Evolutionary conservation across 2,329 filamentous ascomycete species (phyloP).

Genomic region (Xylaria hypoxylon): DNA sequence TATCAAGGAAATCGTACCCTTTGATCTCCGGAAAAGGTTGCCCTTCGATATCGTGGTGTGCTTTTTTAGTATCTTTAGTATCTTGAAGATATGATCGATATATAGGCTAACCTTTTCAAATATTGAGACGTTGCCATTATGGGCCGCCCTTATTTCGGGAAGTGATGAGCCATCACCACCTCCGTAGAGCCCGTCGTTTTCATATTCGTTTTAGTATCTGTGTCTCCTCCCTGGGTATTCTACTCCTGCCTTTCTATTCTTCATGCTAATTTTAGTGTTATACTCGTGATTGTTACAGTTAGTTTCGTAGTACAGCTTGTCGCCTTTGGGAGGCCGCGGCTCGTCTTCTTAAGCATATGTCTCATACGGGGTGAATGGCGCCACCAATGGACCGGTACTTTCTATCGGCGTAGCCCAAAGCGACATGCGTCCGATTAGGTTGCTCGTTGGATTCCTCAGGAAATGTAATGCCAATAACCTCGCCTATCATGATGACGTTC

Average conservation of each 20-base stretch:
- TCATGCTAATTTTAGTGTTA: background rate
- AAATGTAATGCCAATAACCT: constrained; percentile 26
- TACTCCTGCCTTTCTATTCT: background rate
- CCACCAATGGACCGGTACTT: constrained; percentile 29
- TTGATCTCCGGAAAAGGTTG: background rate
- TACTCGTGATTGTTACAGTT: background rate
- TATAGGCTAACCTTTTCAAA: background rate
- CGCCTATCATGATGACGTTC: constrained; percentile 37
- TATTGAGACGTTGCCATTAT: background rate
- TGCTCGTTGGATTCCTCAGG: constrained; percentile 5
- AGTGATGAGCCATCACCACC: background rate
- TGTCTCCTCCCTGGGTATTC: background rate
- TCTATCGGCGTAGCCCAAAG: constrained; percentile 35
- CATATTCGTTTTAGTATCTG: background rate
- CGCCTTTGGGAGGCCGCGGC: background rate
- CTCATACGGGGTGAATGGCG: constrained; percentile 19
- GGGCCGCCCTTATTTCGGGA: background rate
- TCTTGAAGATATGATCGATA: background rate
- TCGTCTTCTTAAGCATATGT: background rate
- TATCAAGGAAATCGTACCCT: background rate
- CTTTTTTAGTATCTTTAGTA: background rate
- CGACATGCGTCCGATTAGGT: constrained; percentile 2
- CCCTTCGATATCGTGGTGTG: background rate
- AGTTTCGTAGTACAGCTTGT: background rate
- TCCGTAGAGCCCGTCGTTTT: background rate